Conservation (phyloP, 345 rosid species). For the Erodium maritimum region DNA sequence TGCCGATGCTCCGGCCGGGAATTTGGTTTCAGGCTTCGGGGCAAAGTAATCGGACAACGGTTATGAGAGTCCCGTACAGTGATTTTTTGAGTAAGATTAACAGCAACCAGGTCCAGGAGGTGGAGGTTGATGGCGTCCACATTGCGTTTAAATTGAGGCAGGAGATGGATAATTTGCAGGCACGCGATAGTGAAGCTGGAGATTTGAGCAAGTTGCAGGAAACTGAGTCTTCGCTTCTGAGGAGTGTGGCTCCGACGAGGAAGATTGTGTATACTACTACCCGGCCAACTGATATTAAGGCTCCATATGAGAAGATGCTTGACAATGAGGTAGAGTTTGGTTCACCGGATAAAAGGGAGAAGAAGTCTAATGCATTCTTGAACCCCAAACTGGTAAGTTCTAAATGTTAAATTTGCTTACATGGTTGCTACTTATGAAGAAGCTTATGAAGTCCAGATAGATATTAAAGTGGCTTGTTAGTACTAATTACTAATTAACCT, state of each 20-base stretch:
- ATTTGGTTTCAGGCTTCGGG: conserved; percentile 74
- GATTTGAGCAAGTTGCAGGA: conserved; percentile 35
- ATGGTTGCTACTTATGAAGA: too few species aligned
- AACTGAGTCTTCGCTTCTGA: conserved; percentile 35
- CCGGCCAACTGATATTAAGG: conserved; percentile 65
- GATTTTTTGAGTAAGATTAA: conserved; percentile 69
- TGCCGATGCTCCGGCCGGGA: conserved; percentile 83
- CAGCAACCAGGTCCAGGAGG: conserved; percentile 61
- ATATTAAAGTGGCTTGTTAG: too few species aligned
- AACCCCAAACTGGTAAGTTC: conserved; percentile 67
- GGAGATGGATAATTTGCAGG: conserved; percentile 17
- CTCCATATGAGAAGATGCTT: conserved; percentile 92
- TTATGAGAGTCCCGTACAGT: conserved; percentile 72
- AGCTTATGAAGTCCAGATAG: too few species aligned
- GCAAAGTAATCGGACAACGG: conserved; percentile 53
- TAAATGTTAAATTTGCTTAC: not conserved
- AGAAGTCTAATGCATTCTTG: conserved; percentile 64
- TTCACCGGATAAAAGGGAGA: conserved; percentile 84
- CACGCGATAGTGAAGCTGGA: conserved; percentile 28
- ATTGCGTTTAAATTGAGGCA: conserved; percentile 69
- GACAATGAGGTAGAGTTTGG: conserved; percentile 84
- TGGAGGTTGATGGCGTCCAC: conserved; percentile 80
- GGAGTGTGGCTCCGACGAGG: conserved; percentile 47
- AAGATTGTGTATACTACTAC: conserved; percentile 71
- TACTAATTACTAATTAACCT: too few species aligned